phyloP scores from a whole-genome alignment of 352 stramenopile species.

The Pseudoperonospora humuli region DNA sequence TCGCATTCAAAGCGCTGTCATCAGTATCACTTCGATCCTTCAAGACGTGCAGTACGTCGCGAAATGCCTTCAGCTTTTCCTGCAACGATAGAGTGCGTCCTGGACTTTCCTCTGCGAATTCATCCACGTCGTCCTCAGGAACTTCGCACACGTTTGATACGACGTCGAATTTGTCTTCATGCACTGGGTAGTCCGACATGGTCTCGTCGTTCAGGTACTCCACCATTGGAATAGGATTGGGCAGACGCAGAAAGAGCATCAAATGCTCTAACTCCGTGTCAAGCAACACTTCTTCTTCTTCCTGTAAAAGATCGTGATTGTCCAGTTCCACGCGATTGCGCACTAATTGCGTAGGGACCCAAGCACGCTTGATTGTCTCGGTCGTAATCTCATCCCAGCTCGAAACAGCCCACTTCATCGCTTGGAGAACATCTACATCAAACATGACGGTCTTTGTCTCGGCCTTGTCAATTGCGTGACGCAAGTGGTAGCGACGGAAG shows the following conservation, averaged over 20 bases:
- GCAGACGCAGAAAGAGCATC: constrained; percentile 53
- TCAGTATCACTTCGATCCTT: constrained; percentile 65
- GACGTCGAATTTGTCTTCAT: constrained; percentile 83
- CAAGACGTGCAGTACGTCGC: constrained; percentile 63
- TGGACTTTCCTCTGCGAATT: constrained; percentile 33
- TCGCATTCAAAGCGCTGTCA: constrained; percentile 41
- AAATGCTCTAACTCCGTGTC: constrained; percentile 61
- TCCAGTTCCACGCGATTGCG: constrained; percentile 38
- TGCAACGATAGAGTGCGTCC: constrained; percentile 48
- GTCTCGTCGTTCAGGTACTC: constrained; percentile 71
- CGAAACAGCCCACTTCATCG: constrained; percentile 66
- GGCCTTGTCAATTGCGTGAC: constrained; percentile 50
- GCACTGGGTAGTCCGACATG: constrained; percentile 56
- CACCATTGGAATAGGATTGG: constrained; percentile 48
- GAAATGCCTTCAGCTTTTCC: constrained; percentile 75
- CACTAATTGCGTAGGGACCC: constrained; percentile 51
- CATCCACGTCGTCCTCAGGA: constrained; percentile 56
- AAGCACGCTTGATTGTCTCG: constrained; percentile 61
- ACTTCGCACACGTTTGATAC: constrained; percentile 58
- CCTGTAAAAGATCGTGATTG: constrained; percentile 43
- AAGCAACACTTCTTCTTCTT: constrained; percentile 48
- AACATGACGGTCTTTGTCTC: constrained; percentile 49
- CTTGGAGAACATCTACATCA: constrained; percentile 57
- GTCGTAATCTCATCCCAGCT: constrained; percentile 70
- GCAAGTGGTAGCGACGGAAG: constrained; percentile 64